Conservation (phyloP, 2,329 filamentous ascomycete genomes). For the Talaromyces piceae region DNA sequence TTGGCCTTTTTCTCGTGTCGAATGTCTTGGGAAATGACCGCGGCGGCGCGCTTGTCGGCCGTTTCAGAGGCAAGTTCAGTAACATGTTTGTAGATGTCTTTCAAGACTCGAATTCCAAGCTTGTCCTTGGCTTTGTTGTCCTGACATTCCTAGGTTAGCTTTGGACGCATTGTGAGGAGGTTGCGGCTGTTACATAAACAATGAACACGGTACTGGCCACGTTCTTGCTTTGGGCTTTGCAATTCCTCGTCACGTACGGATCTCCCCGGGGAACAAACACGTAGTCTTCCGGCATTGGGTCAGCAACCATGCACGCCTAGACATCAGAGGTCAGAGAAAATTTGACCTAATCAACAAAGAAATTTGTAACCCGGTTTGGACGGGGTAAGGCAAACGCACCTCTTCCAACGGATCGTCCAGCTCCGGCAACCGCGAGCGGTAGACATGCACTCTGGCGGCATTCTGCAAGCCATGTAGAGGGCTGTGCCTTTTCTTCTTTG, state of each 20-base stretch:
- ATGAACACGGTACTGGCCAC: conserved; percentile 25
- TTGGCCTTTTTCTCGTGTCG: conserved; percentile 21
- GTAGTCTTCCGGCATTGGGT: conserved; percentile 25
- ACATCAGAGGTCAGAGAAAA: background rate
- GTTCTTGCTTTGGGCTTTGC: conserved; percentile 30
- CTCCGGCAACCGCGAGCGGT: conserved; percentile 11
- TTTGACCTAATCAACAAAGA: background rate
- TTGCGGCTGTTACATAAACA: conserved; percentile 22
- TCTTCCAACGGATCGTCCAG: conserved; percentile 22
- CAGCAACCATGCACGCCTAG: conserved; percentile 25
- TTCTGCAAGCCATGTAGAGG: conserved; percentile 6
- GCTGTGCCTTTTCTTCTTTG: background rate
- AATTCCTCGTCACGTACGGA: conserved; percentile 37
- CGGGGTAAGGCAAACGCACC: conserved; percentile 13
- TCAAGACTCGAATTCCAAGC: conserved; percentile 39
- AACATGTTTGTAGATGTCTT: conserved; percentile 31
- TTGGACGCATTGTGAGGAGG: background rate
- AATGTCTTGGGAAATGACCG: conserved; percentile 30
- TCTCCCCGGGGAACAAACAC: conserved; percentile 37
- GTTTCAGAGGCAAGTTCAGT: conserved; percentile 33
- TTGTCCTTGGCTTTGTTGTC: conserved; percentile 18
- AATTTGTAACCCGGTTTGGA: background rate
- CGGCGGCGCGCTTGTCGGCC: conserved; percentile 31
- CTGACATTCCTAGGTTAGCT: background rate
- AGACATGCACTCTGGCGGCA: conserved; percentile 4